Evolutionary conservation across 352 stramenopile genomes (phyloP).

Genomic region (Peronospora farinosa): DNA sequence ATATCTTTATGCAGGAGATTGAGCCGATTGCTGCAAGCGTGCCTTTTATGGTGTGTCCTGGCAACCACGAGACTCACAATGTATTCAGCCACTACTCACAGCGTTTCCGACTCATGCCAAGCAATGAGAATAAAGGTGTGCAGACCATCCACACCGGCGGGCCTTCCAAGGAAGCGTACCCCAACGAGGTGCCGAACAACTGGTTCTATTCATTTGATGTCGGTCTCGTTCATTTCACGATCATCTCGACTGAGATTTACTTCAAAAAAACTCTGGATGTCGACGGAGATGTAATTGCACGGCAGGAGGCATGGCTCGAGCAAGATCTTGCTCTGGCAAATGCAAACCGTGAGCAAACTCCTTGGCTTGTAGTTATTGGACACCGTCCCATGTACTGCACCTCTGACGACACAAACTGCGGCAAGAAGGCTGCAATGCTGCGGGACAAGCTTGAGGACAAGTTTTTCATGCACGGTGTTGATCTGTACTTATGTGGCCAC

Average conservation of each 20-base stretch:
- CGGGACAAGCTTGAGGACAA: slow-evolving; percentile 67
- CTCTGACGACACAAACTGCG: slow-evolving; percentile 69
- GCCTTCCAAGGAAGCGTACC: slow-evolving; percentile 13
- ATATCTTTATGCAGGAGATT: slow-evolving; percentile 89
- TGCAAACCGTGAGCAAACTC: slow-evolving; percentile 50
- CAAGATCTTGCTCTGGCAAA: slow-evolving; percentile 62
- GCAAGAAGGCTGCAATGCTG: slow-evolving; percentile 53
- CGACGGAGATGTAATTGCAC: slow-evolving; percentile 43
- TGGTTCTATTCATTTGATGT: slow-evolving; percentile 88
- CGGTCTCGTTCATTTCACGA: slow-evolving; percentile 81
- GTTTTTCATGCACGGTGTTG: slow-evolving; percentile 73
- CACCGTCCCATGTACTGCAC: slow-evolving; percentile 88
- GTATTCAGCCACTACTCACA: slow-evolving; percentile 83
- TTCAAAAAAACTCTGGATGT: slow-evolving; percentile 62
- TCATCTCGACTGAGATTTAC: slow-evolving; percentile 87
- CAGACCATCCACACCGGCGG: slow-evolving; percentile 44
- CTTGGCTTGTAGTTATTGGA: slow-evolving; percentile 83
- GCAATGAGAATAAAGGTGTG: slow-evolving; percentile 60
- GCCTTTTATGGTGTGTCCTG: slow-evolving; percentile 87
- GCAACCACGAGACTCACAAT: slow-evolving; percentile 88
- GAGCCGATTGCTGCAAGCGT: slow-evolving; percentile 74
- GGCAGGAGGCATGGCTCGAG: slow-evolving; percentile 63
- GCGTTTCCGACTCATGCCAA: slow-evolving; percentile 80
- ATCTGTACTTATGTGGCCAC: slow-evolving; percentile 86
- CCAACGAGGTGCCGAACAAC: slow-evolving; percentile 71